Base-by-base conservation (phyloP, 225 moss, liverwort and hornwort genomes). In the Rhytidiadelphus loreus region DNA sequence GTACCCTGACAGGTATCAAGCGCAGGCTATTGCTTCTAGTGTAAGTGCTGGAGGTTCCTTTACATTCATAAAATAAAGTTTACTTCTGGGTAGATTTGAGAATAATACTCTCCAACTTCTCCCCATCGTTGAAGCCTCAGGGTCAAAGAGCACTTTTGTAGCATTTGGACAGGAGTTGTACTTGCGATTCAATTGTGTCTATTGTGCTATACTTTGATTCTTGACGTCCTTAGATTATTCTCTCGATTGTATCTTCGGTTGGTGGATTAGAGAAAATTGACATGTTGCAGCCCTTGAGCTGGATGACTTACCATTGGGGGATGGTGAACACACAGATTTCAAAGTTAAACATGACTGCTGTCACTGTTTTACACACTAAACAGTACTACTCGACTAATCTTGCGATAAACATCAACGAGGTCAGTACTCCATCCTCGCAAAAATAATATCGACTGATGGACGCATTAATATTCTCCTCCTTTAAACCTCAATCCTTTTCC, bases 1-100 rank as follows among this genome's bases (percentile, higher is more conserved):
- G 89, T 97, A 97, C 77, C 94, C 93, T 86, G 97, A 97, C 92
- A 90, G 53, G 61, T 93, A 95, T 89, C 97, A 97, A 90, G 97
- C 93, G 41, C 88, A 92, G 88, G 97, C 97, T 70, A 89, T 97
- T 62, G 96, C 94, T 89, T 90, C 95, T 55, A 96, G 94, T 89
- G 97, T 97, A 94, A 69, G 95, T 94, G 44, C 43, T 64, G 63
- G 68, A 44, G 20, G 35, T 60, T 61, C 80, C 71, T 82, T 84
- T 86, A 68, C 60, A 22, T 74, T 83, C 70, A 4, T 83, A 23
- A 66, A 69, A 32, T 58, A 63, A 56, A 28, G 60, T 83, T 83
- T 60, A 87, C 44, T 73, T 71, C 75, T 82, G 35, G 44, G 65
- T 57, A 72, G 35, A 68, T 81, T 17, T 29, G 75, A 87, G 24